phyloP scores from a whole-genome alignment of 164 flowering plant genomes.

The Warburgia ugandensis region DNA sequence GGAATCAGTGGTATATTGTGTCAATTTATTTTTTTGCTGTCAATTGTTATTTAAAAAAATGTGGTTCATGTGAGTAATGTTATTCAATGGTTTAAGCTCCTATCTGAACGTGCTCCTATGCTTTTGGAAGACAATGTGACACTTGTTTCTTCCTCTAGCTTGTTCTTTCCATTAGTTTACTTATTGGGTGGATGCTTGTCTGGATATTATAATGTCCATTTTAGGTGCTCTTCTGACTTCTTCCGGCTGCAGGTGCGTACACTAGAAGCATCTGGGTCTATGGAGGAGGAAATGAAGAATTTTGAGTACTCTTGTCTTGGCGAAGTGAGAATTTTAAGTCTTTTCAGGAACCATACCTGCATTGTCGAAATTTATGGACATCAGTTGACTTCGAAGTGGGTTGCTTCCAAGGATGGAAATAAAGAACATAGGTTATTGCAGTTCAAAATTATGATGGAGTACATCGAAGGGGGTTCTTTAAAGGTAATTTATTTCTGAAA shows the following conservation, averaged over 20 bases:
- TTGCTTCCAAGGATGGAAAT: slow-evolving; percentile 37
- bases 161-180: background rate
- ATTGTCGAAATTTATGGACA: slow-evolving; percentile 88
- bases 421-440: slow-evolving; percentile 37
- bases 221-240: background rate
- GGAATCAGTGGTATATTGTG: too few relatives aligned
- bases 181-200: background rate
- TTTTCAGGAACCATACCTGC: slow-evolving; percentile 59
- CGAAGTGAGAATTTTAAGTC: slow-evolving; percentile 77
- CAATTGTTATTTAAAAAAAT: too few relatives aligned
- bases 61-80: too few relatives aligned
- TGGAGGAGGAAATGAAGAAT: slow-evolving; percentile 43
- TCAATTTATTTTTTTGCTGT: too few relatives aligned
- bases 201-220: background rate
- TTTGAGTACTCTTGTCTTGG: slow-evolving; percentile 76
- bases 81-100: too few relatives aligned
- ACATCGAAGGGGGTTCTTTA: slow-evolving; percentile 72
- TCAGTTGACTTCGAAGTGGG: slow-evolving; percentile 74
- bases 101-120: too few relatives aligned
- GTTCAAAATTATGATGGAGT: slow-evolving; percentile 75
- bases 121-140: too few relatives aligned
- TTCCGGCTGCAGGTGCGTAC: slow-evolving; percentile 56
- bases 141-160: too few relatives aligned
- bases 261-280: slow-evolving; percentile 34
- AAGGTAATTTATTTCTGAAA: slow-evolving; percentile 37